These are phyloP conservation scores for Leishmania major DNA, from an alignment of 208 protist species.

Conservation along the genomic window DNA sequence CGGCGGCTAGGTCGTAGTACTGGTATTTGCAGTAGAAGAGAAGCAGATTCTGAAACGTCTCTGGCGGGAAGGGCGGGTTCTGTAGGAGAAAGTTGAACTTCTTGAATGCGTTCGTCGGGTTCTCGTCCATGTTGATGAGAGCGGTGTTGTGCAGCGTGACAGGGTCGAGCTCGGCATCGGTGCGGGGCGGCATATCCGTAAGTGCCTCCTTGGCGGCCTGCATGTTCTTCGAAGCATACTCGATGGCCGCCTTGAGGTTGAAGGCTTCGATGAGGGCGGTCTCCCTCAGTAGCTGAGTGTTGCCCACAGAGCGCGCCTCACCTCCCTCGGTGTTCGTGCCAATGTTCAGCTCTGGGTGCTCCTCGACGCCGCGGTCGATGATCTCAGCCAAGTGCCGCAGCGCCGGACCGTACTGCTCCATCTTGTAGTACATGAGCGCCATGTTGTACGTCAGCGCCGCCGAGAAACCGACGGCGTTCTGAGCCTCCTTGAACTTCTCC, in stretches of 20 bases:
- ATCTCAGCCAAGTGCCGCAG: constrained; percentile 96
- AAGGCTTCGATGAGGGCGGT: constrained; percentile 97
- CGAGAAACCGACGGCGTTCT: constrained; percentile 87
- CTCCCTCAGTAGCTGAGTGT: constrained; percentile 95
- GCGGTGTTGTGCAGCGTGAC: constrained; percentile 98
- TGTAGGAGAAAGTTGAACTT: constrained; percentile 97
- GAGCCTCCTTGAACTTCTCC: constrained; percentile 93
- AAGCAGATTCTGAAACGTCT: constrained; percentile 98
- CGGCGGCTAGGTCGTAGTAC: constrained; percentile 96
- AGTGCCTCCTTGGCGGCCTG: constrained; percentile 94
- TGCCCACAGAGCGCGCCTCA: constrained; percentile 95
- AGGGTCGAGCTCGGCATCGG: constrained; percentile 96
- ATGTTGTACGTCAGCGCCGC: constrained; percentile 97
- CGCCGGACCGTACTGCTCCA: constrained; percentile 94
- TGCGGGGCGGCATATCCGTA: constrained; percentile 96
- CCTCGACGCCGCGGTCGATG: constrained; percentile 94
- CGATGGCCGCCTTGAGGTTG: constrained; percentile 98
- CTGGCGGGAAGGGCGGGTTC: constrained; percentile 95
- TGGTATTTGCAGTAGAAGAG: constrained; percentile 97
- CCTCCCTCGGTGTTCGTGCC: constrained; percentile 92
- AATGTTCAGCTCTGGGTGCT: constrained; percentile 95
- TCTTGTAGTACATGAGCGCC: constrained; percentile 95
- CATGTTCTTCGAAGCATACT: constrained; percentile 94
- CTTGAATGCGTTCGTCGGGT: constrained; percentile 94
- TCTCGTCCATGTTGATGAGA: constrained; percentile 96